Evolutionary conservation across 2,329 filamentous ascomycete species (phyloP).

Genomic region (Cladophialophora exuberans): DNA sequence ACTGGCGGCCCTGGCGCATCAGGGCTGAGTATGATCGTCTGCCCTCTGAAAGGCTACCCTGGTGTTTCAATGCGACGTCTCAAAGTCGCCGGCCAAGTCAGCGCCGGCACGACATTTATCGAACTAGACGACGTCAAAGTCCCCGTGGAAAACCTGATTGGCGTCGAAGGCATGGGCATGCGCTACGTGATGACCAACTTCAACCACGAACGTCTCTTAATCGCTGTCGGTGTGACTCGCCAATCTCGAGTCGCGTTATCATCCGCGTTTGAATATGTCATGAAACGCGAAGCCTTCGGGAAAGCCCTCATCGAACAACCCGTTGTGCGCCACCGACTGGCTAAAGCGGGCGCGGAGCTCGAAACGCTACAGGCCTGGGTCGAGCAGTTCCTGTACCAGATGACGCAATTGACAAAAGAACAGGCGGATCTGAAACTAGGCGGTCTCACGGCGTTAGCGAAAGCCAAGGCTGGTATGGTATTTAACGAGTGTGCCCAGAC

Average conservation of each 20-base stretch:
- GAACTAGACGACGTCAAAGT: conserved; percentile 76
- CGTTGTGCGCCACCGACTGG: conserved; percentile 72
- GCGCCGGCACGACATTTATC: conserved; percentile 73
- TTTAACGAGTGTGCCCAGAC: conserved; percentile 71
- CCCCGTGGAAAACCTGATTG: conserved; percentile 70
- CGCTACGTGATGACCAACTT: conserved; percentile 77
- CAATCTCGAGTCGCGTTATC: conserved; percentile 64
- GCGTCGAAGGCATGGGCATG: conserved; percentile 72
- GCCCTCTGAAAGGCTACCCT: conserved; percentile 68
- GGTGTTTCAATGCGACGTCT: conserved; percentile 71
- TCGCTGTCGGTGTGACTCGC: conserved; percentile 66
- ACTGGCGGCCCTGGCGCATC: conserved; percentile 67
- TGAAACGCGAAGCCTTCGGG: conserved; percentile 70
- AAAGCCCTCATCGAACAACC: conserved; percentile 73
- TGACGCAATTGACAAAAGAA: conserved; percentile 60
- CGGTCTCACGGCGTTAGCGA: conserved; percentile 70
- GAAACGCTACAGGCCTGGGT: conserved; percentile 74
- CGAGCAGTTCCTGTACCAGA: conserved; percentile 39
- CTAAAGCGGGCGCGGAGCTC: conserved; percentile 68
- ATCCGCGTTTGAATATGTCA: conserved; percentile 63
- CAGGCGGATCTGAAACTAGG: conserved; percentile 60
- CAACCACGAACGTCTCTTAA: conserved; percentile 74
- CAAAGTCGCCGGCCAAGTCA: conserved; percentile 67
- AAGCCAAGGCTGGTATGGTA: conserved; percentile 73
- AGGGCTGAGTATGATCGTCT: conserved; percentile 69